Evolutionary conservation across 768 basidiomycete species (phyloP), one percentile per base, ranked within the genome.

Genomic region (Gelatoporia subvermispora): DNA sequence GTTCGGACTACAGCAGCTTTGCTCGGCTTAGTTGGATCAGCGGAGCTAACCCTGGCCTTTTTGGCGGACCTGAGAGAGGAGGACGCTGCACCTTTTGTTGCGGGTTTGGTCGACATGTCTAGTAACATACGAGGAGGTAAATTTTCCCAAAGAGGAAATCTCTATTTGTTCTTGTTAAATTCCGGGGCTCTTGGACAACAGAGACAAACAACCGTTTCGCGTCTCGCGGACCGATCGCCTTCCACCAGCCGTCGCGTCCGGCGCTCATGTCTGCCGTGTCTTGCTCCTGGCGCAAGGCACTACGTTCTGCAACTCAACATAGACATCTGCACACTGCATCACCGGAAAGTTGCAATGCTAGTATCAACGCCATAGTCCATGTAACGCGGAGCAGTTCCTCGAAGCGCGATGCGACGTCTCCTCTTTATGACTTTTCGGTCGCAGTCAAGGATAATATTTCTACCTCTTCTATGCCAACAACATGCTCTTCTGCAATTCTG

Each of bases 371-470:
- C 18, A 72, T 87, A 47, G 75, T 82, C 2, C 54, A 59, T 49
- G 20, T 62, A 35, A 53, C 45, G 8, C 49, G 62, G 9, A 35
- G 5, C 4, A 20, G n/a, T 38, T 18, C 25, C 17, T 37, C 17
- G 28, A 15, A 5, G 4, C 42, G 0, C 17, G 37, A 34, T 21
- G 13, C 39, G 21, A 4, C 40, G 31, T 31, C 28, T 8, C 52
- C 70, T 2, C 62, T 83, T 17, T 51, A 57, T 16, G 74, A 68
- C n/a, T 57, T 77, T 43, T 65, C 74, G 2, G 66, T 95, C 3
- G 90, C 82, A 0, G 66, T 95, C 43, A 96, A 97, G 66, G 92
- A 94, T 55, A 92, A 90, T 59, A 93, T 97, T 47, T 84, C 84
- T 43, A 90, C 88, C 0, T 51, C 62, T 1, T 66, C 67, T 2